Conservation (phyloP, 2,329 filamentous ascomycete species). For the Botrytis galanthina region DNA sequence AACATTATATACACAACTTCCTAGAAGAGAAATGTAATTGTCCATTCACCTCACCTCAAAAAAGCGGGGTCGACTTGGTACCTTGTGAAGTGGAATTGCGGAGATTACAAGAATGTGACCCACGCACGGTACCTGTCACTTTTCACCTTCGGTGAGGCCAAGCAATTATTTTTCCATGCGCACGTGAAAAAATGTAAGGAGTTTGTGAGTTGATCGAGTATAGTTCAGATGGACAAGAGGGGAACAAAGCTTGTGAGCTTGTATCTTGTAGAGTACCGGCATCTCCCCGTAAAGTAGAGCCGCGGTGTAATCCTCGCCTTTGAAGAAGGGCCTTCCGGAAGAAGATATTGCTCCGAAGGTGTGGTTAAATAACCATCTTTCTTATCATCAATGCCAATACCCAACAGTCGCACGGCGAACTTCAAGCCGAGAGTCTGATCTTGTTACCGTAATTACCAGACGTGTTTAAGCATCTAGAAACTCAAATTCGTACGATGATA, state of each 20-base stretch:
- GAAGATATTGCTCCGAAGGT: background rate
- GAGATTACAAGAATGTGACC: background rate
- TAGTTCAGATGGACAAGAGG: background rate
- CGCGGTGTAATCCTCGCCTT: background rate
- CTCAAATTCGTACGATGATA: background rate
- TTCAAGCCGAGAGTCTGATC: background rate
- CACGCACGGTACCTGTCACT: background rate
- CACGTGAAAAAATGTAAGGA: conserved; percentile 1
- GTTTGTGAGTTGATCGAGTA: background rate
- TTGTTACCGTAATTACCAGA: background rate
- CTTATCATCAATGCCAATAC: background rate
- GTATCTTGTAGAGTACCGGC: background rate
- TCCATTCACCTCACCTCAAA: background rate
- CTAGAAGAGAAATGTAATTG: background rate
- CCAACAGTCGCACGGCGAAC: background rate
- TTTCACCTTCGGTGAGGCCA: background rate
- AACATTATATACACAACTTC: background rate
- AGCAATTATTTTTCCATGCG: background rate
- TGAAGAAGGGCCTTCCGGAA: background rate
- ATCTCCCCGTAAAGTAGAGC: background rate
- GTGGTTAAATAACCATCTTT: background rate
- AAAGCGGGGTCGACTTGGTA: background rate
- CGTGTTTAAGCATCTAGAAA: background rate
- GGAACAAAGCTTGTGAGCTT: background rate
- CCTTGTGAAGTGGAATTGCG: background rate